Conservation (phyloP, 148 eudicot species). For the Silene uniflora region DNA sequence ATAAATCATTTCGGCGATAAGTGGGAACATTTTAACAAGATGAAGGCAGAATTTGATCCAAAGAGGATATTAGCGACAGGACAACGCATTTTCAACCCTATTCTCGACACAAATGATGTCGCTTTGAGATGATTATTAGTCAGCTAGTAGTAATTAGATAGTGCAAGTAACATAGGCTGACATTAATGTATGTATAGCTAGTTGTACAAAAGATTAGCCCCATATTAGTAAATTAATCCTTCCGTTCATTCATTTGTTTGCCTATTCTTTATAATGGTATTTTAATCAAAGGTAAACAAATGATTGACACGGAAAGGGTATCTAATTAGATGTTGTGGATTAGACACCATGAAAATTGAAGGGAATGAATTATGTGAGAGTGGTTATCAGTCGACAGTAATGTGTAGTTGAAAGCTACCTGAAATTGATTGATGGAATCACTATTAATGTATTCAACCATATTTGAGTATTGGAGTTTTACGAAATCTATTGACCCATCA, state of each 20-base stretch:
- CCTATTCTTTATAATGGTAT: no score
- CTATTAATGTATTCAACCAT: background rate
- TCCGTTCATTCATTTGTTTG: no score
- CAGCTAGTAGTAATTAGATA: background rate
- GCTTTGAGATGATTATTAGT: constrained; percentile 18
- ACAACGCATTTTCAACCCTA: constrained; percentile 64
- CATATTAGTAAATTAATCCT: background rate
- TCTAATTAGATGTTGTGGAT: background rate
- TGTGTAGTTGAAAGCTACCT: background rate
- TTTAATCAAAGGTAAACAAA: no score
- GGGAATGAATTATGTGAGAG: no score
- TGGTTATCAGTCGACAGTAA: background rate
- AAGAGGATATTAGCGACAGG: constrained; percentile 65
- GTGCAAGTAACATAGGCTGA: constrained; percentile 10
- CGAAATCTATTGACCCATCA: background rate
- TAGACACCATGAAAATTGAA: background rate
- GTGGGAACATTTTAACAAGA: constrained; percentile 47
- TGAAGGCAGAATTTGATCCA: constrained; percentile 72
- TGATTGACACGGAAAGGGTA: background rate
- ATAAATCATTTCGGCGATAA: constrained; percentile 63
- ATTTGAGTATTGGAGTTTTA: background rate
- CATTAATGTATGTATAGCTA: constrained; percentile 6
- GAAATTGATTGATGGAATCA: background rate
- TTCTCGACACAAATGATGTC: background rate
- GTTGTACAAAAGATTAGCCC: constrained; percentile 26